Percentiles rank a stretch among this genome's conserved stretches.
These are phyloP conservation scores for Diaporthe amygdali DNA, from an alignment of 2,329 filamentous ascomycete genomes.

Conservation along the genomic window DNA sequence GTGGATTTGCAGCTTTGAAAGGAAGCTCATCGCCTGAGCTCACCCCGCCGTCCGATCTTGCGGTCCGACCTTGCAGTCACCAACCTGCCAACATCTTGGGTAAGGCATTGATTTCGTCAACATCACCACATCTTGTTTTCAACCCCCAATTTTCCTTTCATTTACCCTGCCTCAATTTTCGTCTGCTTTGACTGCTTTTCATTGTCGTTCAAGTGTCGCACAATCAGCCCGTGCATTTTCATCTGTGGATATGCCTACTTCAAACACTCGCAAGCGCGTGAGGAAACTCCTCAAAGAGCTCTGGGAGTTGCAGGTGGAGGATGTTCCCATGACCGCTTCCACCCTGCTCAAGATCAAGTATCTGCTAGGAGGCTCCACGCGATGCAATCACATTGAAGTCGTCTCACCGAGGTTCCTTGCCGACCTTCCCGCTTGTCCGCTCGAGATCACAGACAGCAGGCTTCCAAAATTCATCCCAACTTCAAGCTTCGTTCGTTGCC, in stretches of 20 bases:
- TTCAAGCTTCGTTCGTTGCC: slow-evolving; percentile 33
- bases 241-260: slow-evolving; percentile 17
- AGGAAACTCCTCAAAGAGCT: slow-evolving; percentile 29
- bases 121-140: background rate
- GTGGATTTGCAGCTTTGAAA: background rate
- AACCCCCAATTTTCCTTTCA: background rate
- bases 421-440: background rate
- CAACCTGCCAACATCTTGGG: background rate
- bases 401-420: slow-evolving; percentile 12
- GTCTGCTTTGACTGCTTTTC: too few species aligned
- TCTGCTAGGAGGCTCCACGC: slow-evolving; percentile 26
- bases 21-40: background rate
- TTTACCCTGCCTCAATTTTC: background rate
- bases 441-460: slow-evolving; percentile 16
- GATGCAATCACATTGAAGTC: slow-evolving; percentile 21
- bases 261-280: slow-evolving; percentile 17
- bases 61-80: background rate
- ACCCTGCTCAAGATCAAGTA: slow-evolving; percentile 34
- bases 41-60: background rate
- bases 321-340: slow-evolving; percentile 31
- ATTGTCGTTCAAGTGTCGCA: background rate
- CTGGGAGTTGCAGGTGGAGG: slow-evolving; percentile 30
- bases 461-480: slow-evolving; percentile 40
- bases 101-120: background rate
- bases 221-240: background rate